phyloP scores from a whole-genome alignment of 345 rosid genomes.

The Turritis glabra region DNA sequence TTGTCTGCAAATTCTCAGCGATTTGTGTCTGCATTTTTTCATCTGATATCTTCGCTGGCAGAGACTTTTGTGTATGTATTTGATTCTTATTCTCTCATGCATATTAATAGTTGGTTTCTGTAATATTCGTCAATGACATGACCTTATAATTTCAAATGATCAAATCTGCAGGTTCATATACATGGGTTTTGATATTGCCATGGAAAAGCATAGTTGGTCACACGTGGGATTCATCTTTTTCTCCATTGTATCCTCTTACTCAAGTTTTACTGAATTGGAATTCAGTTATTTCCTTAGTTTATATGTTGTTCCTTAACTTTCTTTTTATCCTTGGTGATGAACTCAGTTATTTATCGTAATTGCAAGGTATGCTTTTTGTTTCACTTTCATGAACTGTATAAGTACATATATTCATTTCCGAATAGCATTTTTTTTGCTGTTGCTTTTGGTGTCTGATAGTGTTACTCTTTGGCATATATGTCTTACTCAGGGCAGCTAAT shows the following conservation, averaged over 20 bases:
- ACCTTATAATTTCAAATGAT: slow-evolving; percentile 30
- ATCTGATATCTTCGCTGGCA: slow-evolving; percentile 94
- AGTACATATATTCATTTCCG: neutral
- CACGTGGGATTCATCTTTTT: slow-evolving; percentile 91
- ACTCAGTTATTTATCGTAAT: slow-evolving; percentile 78
- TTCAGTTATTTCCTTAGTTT: slow-evolving; percentile 3
- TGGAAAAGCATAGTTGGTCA: slow-evolving; percentile 99
- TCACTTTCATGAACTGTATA: neutral
- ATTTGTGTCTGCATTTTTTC: slow-evolving; percentile 91
- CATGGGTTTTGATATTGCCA: slow-evolving; percentile 99
- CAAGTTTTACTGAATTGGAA: slow-evolving; percentile 1
- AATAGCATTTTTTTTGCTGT: neutral
- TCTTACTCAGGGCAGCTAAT: slow-evolving; percentile 75
- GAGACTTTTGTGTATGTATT: slow-evolving; percentile 86
- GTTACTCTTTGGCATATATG: slow-evolving; percentile 32
- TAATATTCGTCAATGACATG: slow-evolving; percentile 6
- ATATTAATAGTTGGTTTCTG: slow-evolving; percentile 14
- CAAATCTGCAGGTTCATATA: slow-evolving; percentile 79
- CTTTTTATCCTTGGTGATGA: slow-evolving; percentile 11
- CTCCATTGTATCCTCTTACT: slow-evolving; percentile 89
- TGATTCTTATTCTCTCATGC: slow-evolving; percentile 4
- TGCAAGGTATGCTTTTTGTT: slow-evolving; percentile 63
- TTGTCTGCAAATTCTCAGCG: slow-evolving; percentile 90
- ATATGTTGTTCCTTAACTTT: slow-evolving; percentile 54
- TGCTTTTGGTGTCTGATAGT: slow-evolving; percentile 21